These are phyloP conservation scores for Pleoardoris graminearum DNA, from an alignment of 2,329 filamentous ascomycete species.

Conservation along the genomic window DNA sequence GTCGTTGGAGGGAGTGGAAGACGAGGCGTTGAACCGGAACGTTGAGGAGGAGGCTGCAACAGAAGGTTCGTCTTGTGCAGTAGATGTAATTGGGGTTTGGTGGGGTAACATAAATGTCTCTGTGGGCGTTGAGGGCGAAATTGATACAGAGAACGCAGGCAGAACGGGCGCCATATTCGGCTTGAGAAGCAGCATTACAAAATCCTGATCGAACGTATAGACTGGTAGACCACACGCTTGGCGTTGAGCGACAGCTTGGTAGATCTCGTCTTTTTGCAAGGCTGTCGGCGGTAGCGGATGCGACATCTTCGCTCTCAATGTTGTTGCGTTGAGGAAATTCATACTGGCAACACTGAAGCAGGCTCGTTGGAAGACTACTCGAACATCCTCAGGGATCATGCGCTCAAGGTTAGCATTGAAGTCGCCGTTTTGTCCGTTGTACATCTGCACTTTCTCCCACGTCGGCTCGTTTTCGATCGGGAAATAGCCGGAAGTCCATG, in stretches of 20 bases:
- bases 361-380: slow-evolving; percentile 26
- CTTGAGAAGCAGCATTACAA: slow-evolving; percentile 31
- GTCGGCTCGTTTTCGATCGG: slow-evolving; percentile 31
- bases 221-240: slow-evolving; percentile 20
- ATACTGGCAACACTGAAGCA: slow-evolving; percentile 31
- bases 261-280: slow-evolving; percentile 30
- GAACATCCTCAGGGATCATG: slow-evolving; percentile 32
- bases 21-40: background rate
- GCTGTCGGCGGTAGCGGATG: slow-evolving; percentile 15
- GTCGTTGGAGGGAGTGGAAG: background rate
- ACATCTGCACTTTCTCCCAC: slow-evolving; percentile 29
- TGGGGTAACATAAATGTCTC: slow-evolving; percentile 7
- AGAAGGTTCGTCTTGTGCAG: slow-evolving; percentile 3
- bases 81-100: slow-evolving; percentile 12
- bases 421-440: slow-evolving; percentile 21
- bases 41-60: background rate
- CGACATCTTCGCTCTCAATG: slow-evolving; percentile 12
- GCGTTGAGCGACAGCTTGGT: slow-evolving; percentile 24
- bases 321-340: slow-evolving; percentile 27
- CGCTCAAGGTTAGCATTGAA: slow-evolving; percentile 24
- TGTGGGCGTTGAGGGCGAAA: background rate
- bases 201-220: slow-evolving; percentile 32
- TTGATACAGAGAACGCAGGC: background rate
- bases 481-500: slow-evolving; percentile 29
- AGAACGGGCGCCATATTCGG: slow-evolving; percentile 11